Percentiles rank a stretch among this genome's conserved stretches.
phyloP scores from a whole-genome alignment of 805 yeast species.

The Pichia cephalocereana region DNA sequence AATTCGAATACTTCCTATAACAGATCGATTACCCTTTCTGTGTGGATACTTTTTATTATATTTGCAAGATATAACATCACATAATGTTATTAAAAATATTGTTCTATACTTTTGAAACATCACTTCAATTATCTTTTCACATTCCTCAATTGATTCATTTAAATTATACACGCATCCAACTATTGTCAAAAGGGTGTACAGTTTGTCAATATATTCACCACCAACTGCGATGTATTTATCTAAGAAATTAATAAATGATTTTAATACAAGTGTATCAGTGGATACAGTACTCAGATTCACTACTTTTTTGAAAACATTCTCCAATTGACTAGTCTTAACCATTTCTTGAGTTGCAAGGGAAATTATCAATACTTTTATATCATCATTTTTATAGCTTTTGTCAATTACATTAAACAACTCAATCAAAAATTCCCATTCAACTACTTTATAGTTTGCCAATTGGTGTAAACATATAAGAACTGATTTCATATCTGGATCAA shows the following conservation, averaged over 20 bases:
- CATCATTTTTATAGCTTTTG: slow-evolving; percentile 6
- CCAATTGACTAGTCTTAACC: not conserved
- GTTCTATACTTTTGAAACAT: slow-evolving; percentile 10
- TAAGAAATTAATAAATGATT: slow-evolving; percentile 5
- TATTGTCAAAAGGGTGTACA: slow-evolving; percentile 7
- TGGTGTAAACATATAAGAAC: slow-evolving; percentile 42
- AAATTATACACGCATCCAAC: slow-evolving; percentile 9
- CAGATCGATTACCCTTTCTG: slow-evolving; percentile 8
- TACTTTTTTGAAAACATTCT: not conserved
- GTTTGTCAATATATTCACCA: not conserved
- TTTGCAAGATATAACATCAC: slow-evolving; percentile 14
- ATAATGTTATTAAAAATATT: slow-evolving; percentile 9
- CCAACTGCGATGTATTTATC: not conserved
- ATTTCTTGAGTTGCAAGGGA: slow-evolving; percentile 7
- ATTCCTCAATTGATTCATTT: slow-evolving; percentile 2
- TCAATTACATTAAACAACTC: slow-evolving; percentile 4
- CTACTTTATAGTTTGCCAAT: slow-evolving; percentile 31
- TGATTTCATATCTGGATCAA: slow-evolving; percentile 24
- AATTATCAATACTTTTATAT: slow-evolving; percentile 9
- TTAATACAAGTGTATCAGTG: slow-evolving; percentile 1
- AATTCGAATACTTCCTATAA: slow-evolving; percentile 16
- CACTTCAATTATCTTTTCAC: slow-evolving; percentile 4
- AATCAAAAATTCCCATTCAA: slow-evolving; percentile 12
- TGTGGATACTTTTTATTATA: not conserved
- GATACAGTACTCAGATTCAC: not conserved